Percentiles rank a stretch among this genome's conserved stretches.
Evolutionary conservation across 208 protist genomes (phyloP).

Genomic region (Acanthamoeba healyi): DNA sequence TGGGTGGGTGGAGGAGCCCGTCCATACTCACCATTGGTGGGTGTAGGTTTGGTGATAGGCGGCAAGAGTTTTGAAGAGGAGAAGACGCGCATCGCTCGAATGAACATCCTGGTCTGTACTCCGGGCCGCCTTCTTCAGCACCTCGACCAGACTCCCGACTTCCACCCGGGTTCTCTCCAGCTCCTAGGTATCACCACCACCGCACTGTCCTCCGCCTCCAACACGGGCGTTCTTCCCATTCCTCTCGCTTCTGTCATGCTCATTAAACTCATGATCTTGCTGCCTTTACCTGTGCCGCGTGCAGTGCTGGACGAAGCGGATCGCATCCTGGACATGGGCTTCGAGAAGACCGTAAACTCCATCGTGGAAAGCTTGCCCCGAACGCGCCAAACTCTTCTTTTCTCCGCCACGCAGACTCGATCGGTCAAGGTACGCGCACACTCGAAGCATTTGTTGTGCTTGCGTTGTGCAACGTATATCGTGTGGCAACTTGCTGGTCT

Average conservation of each 20-base stretch:
- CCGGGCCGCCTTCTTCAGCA: constrained; percentile 99
- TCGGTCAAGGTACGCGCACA: constrained; percentile 92
- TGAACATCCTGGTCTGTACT: constrained; percentile 99
- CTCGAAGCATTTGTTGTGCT: too few species aligned
- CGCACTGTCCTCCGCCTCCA: too few species aligned
- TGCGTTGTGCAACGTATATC: too few species aligned
- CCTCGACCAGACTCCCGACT: constrained; percentile 95
- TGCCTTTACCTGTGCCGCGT: neutral
- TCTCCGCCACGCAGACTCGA: constrained; percentile 99
- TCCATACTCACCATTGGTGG: neutral
- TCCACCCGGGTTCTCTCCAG: constrained; percentile 3
- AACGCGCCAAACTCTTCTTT: constrained; percentile 98
- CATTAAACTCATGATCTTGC: too few species aligned
- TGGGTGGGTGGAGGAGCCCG: neutral
- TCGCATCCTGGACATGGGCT: constrained; percentile 97
- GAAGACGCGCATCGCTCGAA: constrained; percentile 93
- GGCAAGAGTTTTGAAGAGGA: constrained; percentile 97
- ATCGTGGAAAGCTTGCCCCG: constrained; percentile 98
- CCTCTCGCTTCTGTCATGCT: neutral
- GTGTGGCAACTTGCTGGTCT: too few species aligned
- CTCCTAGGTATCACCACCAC: neutral
- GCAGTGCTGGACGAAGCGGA: constrained; percentile 98
- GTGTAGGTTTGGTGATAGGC: constrained; percentile 97
- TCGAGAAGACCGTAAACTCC: constrained; percentile 98
- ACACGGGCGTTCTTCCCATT: too few species aligned